Conservation (phyloP, 805 yeast species). For the Candida nitratophila region DNA sequence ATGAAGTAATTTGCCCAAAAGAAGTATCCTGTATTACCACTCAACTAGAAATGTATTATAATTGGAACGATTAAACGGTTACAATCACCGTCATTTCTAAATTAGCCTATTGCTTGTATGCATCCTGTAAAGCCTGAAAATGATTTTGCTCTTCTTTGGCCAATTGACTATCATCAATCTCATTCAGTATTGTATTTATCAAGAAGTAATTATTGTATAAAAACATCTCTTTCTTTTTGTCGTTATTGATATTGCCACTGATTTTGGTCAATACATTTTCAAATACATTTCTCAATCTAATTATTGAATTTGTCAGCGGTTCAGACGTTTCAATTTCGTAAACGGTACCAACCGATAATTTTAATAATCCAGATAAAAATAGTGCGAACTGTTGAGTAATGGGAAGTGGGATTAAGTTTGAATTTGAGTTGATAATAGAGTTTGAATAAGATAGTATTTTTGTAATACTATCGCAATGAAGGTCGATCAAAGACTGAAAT, state of each 20-base stretch:
- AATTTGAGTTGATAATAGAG: conserved; percentile 19
- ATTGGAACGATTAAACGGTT: too few species aligned
- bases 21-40: too few species aligned
- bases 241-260: conserved; percentile 37
- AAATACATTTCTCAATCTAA: conserved; percentile 68
- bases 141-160: conserved; percentile 10
- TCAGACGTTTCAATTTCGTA: conserved; percentile 40
- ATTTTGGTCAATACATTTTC: conserved; percentile 73
- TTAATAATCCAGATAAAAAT: conserved; percentile 62
- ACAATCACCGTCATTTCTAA: too few species aligned
- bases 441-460: conserved; percentile 38
- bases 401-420: conserved; percentile 42
- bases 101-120: too few species aligned
- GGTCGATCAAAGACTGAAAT: conserved; percentile 69
- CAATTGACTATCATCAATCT: conserved; percentile 19
- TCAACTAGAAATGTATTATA: too few species aligned
- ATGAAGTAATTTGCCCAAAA: too few species aligned
- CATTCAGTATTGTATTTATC: conserved; percentile 46
- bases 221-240: conserved; percentile 57
- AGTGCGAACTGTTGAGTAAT: conserved; percentile 78
- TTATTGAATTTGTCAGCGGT: conserved; percentile 65
- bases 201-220: conserved; percentile 66
- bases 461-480: conserved; percentile 67
- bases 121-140: conserved; percentile 14
- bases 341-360: conserved; percentile 33